Percentiles rank a stretch among this genome's conserved stretches.
Evolutionary conservation across 192 early-diverging fungal genomes (phyloP).

Genomic region (Funneliformis mosseae): DNA sequence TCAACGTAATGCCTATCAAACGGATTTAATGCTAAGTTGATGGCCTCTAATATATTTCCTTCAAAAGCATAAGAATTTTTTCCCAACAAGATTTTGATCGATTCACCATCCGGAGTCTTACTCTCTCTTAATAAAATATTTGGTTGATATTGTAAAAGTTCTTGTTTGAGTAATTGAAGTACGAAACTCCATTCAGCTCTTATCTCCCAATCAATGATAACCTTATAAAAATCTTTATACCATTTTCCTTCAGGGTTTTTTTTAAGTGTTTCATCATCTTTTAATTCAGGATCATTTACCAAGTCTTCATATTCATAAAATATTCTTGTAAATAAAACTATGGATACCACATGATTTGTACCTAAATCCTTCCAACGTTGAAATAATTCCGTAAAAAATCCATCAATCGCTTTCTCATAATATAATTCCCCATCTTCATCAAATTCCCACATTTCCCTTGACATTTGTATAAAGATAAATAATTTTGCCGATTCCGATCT

Average conservation of each 20-base stretch:
- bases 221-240: constrained; percentile 95
- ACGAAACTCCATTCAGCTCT: constrained; percentile 72
- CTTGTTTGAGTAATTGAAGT: constrained; percentile 67
- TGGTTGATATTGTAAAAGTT: constrained; percentile 73
- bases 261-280: constrained; percentile 42
- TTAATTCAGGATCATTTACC: constrained; percentile 47
- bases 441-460: constrained; percentile 97
- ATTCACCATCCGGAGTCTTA: constrained; percentile 35
- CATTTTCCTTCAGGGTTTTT: constrained; percentile 59
- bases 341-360: constrained; percentile 94
- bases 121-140: constrained; percentile 62
- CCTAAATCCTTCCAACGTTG: constrained; percentile 76
- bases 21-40: constrained; percentile 95
- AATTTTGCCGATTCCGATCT: constrained; percentile 93
- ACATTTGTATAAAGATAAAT: constrained; percentile 96
- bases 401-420: constrained; percentile 90
- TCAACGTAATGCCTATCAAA: constrained; percentile 93
- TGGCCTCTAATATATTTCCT: constrained; percentile 94
- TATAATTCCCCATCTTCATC: constrained; percentile 96
- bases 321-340: constrained; percentile 91
- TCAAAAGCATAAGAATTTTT: constrained; percentile 82
- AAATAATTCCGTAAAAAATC: constrained; percentile 90
- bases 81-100: constrained; percentile 66
- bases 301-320: constrained; percentile 66
- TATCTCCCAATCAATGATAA: constrained; percentile 91